Evolutionary conservation across 1,139 yeast species (phyloP), one percentile per base, ranked within the genome.

Genomic region (Diutina scorzettiae): DNA sequence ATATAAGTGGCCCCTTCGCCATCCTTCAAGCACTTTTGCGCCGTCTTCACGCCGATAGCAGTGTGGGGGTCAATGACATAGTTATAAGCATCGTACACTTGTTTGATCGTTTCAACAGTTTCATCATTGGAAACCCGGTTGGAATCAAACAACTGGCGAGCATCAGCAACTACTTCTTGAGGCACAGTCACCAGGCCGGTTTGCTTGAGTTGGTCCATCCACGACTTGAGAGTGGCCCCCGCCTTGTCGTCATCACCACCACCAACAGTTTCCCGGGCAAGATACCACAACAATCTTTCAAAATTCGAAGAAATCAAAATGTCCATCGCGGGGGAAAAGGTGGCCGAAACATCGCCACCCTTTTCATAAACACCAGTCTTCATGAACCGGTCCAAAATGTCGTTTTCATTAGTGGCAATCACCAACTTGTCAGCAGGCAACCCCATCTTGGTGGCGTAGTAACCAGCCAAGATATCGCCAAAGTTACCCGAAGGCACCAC

Each of bases 401-500:
- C 96, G 57, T 91, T 91, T 56, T 85, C 91, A 58, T 91, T 91
- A 37, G 99, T 91, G 39, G 98, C 97, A 54, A 91, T 85, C 53
- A 89, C 81, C 51, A 91, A 73, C 56, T 78, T 77, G 49, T 81
- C 89, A 42, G 82, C 73, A 40, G 97, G 97, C 49, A 91, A 73
- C 33, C 99, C 98, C 97, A 91, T 87, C 60, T 82, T 74, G 60
- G 81, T 78, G 43, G 98, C 97, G 57, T 77, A 91, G 62, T 81
- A 91, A 45, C 98, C 98, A 27, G 98, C 98, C 46, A 93, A 75
- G 46, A 91, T 89, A 58, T 91, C 98, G 57, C 98, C 98, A 62
- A 91, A 91, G 71, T 91, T 91, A 56, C 98, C 98, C 45, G 95
- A 82, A 53, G 98, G 98, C 41, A 91, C 98, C 41, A 91, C 95